These are phyloP conservation scores for Quillaja saponaria DNA, from an alignment of 306 rosid species.

Conservation along the genomic window DNA sequence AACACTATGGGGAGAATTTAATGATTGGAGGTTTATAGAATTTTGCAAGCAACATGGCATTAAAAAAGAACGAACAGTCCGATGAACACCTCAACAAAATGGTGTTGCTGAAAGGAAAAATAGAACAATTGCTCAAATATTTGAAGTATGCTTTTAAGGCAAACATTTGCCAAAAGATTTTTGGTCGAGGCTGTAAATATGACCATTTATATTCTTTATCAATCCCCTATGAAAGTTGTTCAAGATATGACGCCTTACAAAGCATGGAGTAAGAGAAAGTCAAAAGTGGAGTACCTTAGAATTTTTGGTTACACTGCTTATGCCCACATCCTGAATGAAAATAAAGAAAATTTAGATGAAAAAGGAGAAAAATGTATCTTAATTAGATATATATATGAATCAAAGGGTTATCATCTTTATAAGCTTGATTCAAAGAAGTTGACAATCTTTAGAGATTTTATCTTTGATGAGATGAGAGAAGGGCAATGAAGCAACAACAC, in stretches of 20 bases:
- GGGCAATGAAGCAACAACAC: background rate
- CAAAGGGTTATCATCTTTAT: background rate
- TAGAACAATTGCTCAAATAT: background rate
- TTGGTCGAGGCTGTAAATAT: background rate
- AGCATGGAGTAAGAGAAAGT: background rate
- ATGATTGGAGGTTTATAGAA: background rate
- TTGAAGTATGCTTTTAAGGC: background rate
- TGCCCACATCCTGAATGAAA: background rate
- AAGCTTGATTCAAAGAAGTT: background rate
- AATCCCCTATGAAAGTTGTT: background rate
- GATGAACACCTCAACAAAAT: background rate
- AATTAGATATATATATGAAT: background rate
- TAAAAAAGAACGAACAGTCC: background rate
- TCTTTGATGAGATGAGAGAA: background rate
- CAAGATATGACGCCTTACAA: background rate
- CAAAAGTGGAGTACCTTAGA: background rate
- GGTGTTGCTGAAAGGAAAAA: background rate
- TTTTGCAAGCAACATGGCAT: background rate
- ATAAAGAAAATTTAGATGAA: background rate
- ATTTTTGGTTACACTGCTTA: background rate
- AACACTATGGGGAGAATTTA: background rate
- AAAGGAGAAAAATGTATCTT: background rate
- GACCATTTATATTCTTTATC: background rate
- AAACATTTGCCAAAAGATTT: background rate
- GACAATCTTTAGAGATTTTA: background rate